A percentile compares a stretch with the other conserved stretches of the same genome.
These are phyloP conservation scores for Bacidia rubella DNA, from an alignment of 495 filamentous ascomycete species.

Conservation along the genomic window DNA sequence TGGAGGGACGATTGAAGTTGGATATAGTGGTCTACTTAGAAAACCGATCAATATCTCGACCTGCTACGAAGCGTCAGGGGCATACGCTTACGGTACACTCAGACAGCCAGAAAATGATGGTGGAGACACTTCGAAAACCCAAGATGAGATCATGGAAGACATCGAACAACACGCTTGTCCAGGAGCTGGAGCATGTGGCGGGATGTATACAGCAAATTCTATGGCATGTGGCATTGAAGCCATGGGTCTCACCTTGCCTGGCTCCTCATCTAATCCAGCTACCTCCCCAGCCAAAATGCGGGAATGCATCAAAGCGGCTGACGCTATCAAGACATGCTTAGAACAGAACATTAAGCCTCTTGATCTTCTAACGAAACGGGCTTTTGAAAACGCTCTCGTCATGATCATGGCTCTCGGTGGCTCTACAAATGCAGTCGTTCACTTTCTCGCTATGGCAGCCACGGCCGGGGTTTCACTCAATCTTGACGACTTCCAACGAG, in stretches of 20 bases:
- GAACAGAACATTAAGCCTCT: slow-evolving; percentile 76
- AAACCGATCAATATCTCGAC: slow-evolving; percentile 79
- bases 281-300: slow-evolving; percentile 79
- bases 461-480: slow-evolving; percentile 74
- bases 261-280: slow-evolving; percentile 82
- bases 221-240: slow-evolving; percentile 95
- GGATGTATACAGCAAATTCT: slow-evolving; percentile 96
- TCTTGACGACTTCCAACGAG: slow-evolving; percentile 76
- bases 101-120: slow-evolving; percentile 39
- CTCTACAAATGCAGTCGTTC: slow-evolving; percentile 83
- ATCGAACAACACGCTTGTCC: slow-evolving; percentile 79
- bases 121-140: slow-evolving; percentile 43
- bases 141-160: slow-evolving; percentile 74
- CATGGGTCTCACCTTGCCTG: slow-evolving; percentile 83
- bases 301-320: slow-evolving; percentile 77
- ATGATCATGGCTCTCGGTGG: slow-evolving; percentile 89
- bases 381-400: slow-evolving; percentile 87
- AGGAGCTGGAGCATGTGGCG: slow-evolving; percentile 86
- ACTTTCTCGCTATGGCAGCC: slow-evolving; percentile 89
- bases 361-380: slow-evolving; percentile 68
- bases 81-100: slow-evolving; percentile 64
- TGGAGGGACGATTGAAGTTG: slow-evolving; percentile 79
- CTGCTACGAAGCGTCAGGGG: slow-evolving; percentile 84
- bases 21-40: slow-evolving; percentile 63
- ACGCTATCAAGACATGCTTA: slow-evolving; percentile 75